Evolutionary conservation across 306 rosid genomes (phyloP).

Genomic region (Sphenostylis stenocarpa): DNA sequence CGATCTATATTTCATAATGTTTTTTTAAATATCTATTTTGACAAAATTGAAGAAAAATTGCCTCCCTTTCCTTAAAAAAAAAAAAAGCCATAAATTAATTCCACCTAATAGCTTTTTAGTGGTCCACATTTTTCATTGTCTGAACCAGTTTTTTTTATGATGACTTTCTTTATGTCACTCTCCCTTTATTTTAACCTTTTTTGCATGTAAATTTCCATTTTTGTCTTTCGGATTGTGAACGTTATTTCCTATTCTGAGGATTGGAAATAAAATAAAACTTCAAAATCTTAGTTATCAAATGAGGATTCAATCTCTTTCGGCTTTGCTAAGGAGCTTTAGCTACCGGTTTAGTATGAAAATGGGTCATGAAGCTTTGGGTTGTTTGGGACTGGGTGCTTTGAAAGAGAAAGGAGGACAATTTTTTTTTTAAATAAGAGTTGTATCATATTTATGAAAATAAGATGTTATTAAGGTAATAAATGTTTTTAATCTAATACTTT

Average conservation of each 20-base stretch:
- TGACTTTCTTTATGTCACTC: background rate
- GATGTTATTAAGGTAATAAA: background rate
- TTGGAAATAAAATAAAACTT: background rate
- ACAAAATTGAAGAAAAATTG: too few species aligned
- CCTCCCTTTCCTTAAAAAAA: too few species aligned
- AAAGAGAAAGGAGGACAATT: background rate
- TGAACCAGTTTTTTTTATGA: background rate
- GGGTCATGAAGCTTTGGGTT: background rate
- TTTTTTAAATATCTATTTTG: too few species aligned
- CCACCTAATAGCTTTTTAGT: background rate
- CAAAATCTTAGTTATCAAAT: background rate
- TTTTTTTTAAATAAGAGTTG: background rate
- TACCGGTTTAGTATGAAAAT: background rate
- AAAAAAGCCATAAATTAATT: too few species aligned
- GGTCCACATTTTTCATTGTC: background rate
- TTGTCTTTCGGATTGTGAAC: background rate
- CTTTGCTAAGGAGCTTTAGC: background rate
- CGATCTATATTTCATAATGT: too few species aligned
- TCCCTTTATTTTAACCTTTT: background rate
- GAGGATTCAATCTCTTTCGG: background rate
- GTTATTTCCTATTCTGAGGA: background rate
- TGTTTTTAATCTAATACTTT: background rate
- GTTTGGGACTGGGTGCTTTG: background rate
- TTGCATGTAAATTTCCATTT: background rate
- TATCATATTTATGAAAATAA: background rate